Conservation (phyloP, 192 early-diverging fungal genomes). For the Podila horticola region DNA sequence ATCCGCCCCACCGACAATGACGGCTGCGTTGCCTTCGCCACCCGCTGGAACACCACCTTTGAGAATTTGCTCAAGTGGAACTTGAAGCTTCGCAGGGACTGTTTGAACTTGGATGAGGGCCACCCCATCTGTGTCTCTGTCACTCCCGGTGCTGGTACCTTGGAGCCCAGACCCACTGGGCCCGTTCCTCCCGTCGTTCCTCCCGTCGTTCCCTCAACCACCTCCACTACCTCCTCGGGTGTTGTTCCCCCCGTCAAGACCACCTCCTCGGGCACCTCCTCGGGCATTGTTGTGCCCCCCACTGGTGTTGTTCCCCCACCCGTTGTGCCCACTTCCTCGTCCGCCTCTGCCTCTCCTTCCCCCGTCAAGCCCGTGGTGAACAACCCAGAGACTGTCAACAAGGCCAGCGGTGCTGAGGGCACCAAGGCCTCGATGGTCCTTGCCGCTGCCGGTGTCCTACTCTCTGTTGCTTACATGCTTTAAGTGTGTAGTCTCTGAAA, state of each 20-base stretch:
- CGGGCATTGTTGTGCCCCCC: too few relatives aligned
- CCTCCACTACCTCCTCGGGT: neutral
- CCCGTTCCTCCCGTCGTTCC: neutral
- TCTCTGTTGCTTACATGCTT: slow-evolving; percentile 40
- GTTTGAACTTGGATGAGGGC: slow-evolving; percentile 27
- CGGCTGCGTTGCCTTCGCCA: neutral
- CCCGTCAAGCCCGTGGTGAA: neutral
- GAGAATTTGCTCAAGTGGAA: slow-evolving; percentile 33
- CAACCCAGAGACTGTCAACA: neutral
- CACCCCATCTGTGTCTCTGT: slow-evolving; percentile 36
- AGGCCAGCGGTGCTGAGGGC: slow-evolving; percentile 7
- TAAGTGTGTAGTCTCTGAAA: slow-evolving; percentile 11
- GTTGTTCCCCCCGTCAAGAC: neutral
- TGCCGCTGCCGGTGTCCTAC: slow-evolving; percentile 28
- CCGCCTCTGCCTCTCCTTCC: neutral
- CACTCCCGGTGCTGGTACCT: slow-evolving; percentile 3
- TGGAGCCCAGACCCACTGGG: slow-evolving; percentile 1
- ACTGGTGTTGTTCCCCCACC: too few relatives aligned
- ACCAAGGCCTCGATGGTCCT: slow-evolving; percentile 27
- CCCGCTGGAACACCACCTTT: slow-evolving; percentile 18
- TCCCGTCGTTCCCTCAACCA: neutral
- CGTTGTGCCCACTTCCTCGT: neutral
- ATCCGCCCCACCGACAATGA: slow-evolving; percentile 2
- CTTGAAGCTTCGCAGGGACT: slow-evolving; percentile 13
- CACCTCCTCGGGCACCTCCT: neutral